Conservation (phyloP, 169 alveolate genomes). For the Plasmodium billcollinsi region DNA sequence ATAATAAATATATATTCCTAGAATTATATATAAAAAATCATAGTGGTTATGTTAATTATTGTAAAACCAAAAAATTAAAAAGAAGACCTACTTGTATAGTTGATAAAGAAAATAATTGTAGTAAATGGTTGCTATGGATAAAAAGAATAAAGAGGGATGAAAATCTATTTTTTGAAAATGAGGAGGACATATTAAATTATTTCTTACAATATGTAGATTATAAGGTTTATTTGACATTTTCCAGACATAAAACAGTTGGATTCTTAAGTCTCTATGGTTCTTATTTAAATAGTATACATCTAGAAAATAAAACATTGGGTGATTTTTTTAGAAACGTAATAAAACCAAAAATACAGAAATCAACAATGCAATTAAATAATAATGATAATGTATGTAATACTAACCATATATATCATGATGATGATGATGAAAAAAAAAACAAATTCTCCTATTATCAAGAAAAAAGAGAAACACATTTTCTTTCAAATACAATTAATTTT, state of each 20-base stretch:
- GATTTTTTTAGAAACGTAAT: constrained; percentile 23
- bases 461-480: constrained; percentile 8
- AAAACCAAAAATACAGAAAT: too few species aligned
- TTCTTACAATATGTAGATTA: constrained; percentile 49
- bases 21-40: constrained; percentile 43
- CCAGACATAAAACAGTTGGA: constrained; percentile 52
- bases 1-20: constrained; percentile 51
- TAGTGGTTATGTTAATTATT: constrained; percentile 67
- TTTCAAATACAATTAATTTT: constrained; percentile 1
- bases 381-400: not conserved
- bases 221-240: constrained; percentile 26
- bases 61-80: constrained; percentile 45
- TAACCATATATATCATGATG: too few species aligned
- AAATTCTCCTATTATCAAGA: not conserved
- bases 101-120: constrained; percentile 29
- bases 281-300: constrained; percentile 30
- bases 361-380: not conserved
- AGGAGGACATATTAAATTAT: constrained; percentile 47
- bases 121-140: constrained; percentile 73
- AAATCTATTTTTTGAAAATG: constrained; percentile 45
- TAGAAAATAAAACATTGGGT: constrained; percentile 22
- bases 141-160: constrained; percentile 64
- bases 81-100: constrained; percentile 65
- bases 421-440: not conserved
- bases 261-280: constrained; percentile 66